These are phyloP conservation scores for Schwanniomyces polymorphus DNA, from an alignment of 805 yeast genomes.

Conservation along the genomic window DNA sequence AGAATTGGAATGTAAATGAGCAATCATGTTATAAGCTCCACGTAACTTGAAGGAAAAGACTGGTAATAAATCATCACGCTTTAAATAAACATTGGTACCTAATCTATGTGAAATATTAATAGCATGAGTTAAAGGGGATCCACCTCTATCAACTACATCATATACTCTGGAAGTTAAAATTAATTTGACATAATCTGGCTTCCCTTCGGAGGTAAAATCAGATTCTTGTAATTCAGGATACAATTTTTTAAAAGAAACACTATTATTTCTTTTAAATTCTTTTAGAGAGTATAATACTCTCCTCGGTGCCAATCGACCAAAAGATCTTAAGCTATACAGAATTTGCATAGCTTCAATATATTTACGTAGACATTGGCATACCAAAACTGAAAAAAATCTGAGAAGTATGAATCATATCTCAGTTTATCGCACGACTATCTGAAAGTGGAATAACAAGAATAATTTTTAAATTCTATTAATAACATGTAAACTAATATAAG, in stretches of 20 bases:
- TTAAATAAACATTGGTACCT: conserved; percentile 75
- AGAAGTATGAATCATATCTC: neutral
- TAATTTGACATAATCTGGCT: conserved; percentile 92
- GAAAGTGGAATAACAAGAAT: neutral
- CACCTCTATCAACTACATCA: conserved; percentile 78
- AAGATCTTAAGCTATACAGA: neutral
- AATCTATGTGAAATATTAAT: conserved; percentile 69
- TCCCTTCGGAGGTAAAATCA: conserved; percentile 59
- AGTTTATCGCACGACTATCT: neutral
- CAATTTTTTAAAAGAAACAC: conserved; percentile 13
- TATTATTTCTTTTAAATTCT: neutral
- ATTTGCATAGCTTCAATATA: neutral
- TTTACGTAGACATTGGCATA: neutral
- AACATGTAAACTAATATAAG: too few species aligned
- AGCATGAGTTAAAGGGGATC: conserved; percentile 81
- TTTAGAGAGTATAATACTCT: neutral
- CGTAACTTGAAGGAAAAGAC: conserved; percentile 95
- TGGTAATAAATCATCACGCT: conserved; percentile 91
- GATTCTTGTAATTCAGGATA: conserved; percentile 48
- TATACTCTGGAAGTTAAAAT: conserved; percentile 91
- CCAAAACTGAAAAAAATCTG: neutral
- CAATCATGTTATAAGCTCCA: conserved; percentile 97
- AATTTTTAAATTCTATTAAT: too few species aligned
- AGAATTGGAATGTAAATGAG: conserved; percentile 64
- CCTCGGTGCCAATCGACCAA: neutral